Conservation (phyloP, 305 asterid species). For the Solanum hybrid region DNA sequence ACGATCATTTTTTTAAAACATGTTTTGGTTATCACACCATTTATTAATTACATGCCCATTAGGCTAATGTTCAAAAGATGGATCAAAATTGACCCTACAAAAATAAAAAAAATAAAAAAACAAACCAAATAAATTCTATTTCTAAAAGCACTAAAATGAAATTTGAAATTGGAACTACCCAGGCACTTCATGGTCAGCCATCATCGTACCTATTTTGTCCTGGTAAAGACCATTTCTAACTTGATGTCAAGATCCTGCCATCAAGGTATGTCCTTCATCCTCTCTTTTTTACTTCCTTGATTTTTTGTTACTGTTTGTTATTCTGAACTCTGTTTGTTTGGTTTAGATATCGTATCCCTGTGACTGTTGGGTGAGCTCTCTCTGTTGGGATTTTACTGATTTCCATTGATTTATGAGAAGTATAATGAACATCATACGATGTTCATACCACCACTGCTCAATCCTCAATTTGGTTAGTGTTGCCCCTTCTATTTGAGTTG, state of each 20-base stretch:
- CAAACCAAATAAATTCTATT: not conserved
- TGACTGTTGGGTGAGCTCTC: too few relatives aligned
- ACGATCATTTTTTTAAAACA: too few relatives aligned
- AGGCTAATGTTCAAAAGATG: not conserved
- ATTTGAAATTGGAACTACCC: too few relatives aligned
- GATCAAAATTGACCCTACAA: not conserved
- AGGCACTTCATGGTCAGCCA: not conserved
- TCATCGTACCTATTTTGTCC: not conserved
- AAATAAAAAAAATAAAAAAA: too few relatives aligned
- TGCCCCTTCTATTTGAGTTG: too few relatives aligned
- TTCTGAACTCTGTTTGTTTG: not conserved
- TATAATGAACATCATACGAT: too few relatives aligned
- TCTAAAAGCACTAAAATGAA: not conserved
- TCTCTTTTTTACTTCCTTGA: not conserved
- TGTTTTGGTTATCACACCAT: not conserved
- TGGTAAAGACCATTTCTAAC: not conserved
- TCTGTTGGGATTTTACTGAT: too few relatives aligned
- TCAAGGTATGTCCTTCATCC: not conserved
- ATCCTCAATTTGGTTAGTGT: too few relatives aligned
- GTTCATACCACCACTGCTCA: too few relatives aligned
- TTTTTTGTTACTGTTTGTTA: not conserved
- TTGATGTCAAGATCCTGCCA: not conserved
- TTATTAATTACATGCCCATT: not conserved
- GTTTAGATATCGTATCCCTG: too few relatives aligned
- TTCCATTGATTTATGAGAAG: too few relatives aligned